Conservation (phyloP, 805 yeast genomes). For the Myxozyma sirexii region DNA sequence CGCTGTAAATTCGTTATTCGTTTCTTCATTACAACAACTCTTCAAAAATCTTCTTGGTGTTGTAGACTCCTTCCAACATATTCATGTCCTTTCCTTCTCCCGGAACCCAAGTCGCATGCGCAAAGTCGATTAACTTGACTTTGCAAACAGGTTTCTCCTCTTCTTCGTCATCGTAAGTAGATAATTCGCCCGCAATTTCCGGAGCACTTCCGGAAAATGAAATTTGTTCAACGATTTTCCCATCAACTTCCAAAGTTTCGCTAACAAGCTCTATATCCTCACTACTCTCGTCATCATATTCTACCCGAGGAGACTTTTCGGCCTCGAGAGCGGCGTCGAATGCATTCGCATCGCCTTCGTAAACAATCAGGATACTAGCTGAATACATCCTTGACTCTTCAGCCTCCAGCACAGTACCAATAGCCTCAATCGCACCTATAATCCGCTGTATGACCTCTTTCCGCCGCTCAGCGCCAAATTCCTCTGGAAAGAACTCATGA, state of each 20-base stretch:
- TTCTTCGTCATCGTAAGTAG: constrained; percentile 34
- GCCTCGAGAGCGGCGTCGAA: constrained; percentile 48
- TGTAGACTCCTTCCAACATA: constrained; percentile 60
- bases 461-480: constrained; percentile 41
- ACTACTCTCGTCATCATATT: constrained; percentile 35
- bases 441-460: constrained; percentile 51
- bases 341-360: constrained; percentile 63
- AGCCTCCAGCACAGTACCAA: constrained; percentile 65
- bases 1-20: too few relatives aligned
- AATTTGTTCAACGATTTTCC: constrained; percentile 15
- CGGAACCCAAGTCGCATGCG: constrained; percentile 70
- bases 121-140: constrained; percentile 81
- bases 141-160: constrained; percentile 52
- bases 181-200: constrained; percentile 1
- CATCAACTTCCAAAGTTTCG: constrained; percentile 25
- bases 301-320: not conserved
- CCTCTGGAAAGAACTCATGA: constrained; percentile 49
- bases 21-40: not conserved
- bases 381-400: constrained; percentile 69
- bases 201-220: constrained; percentile 5
- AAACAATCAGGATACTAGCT: constrained; percentile 71
- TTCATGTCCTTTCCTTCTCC: constrained; percentile 74
- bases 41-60: constrained; percentile 2
- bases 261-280: constrained; percentile 28
- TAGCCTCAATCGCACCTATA: constrained; percentile 60